Evolutionary conservation across 1,284 basidiomycete genomes (phyloP).

Genomic region (Puccinia horiana): DNA sequence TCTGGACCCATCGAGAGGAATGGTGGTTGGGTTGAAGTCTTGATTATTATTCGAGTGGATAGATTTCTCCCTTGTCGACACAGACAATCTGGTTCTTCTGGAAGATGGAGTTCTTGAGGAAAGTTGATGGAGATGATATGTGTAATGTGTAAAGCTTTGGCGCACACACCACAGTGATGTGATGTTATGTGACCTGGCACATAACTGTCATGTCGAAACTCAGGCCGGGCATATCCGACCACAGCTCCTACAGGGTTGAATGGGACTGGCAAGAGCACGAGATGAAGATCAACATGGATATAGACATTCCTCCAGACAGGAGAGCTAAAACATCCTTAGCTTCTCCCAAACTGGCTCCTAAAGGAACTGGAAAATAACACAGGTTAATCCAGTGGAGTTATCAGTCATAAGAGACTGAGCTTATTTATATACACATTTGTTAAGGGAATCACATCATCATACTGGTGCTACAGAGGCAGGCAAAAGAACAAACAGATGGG

Average conservation of each 20-base stretch:
- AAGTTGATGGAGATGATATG: neutral
- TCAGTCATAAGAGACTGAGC: too few species aligned
- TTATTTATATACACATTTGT: too few species aligned
- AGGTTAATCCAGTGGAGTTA: too few species aligned
- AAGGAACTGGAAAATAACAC: too few species aligned
- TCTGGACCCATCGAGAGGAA: constrained; percentile 7
- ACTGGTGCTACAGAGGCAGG: too few species aligned
- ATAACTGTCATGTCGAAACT: neutral
- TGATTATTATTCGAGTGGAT: neutral
- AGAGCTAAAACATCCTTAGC: too few species aligned
- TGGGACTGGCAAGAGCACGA: too few species aligned
- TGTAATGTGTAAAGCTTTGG: neutral
- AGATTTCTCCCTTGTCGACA: neutral
- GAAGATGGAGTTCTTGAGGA: neutral
- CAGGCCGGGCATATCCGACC: neutral
- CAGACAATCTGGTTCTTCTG: neutral
- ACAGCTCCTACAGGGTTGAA: neutral
- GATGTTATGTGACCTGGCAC: neutral
- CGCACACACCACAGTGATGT: neutral
- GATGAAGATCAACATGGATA: neutral
- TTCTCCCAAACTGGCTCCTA: too few species aligned
- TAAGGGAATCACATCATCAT: too few species aligned
- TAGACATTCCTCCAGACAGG: too few species aligned
- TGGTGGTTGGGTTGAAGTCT: neutral
- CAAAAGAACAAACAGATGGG: too few species aligned